Evolutionary conservation across 2,329 filamentous ascomycete genomes (phyloP), one percentile per base, ranked within the genome.

Genomic region (Zymoseptoria ardabiliae): DNA sequence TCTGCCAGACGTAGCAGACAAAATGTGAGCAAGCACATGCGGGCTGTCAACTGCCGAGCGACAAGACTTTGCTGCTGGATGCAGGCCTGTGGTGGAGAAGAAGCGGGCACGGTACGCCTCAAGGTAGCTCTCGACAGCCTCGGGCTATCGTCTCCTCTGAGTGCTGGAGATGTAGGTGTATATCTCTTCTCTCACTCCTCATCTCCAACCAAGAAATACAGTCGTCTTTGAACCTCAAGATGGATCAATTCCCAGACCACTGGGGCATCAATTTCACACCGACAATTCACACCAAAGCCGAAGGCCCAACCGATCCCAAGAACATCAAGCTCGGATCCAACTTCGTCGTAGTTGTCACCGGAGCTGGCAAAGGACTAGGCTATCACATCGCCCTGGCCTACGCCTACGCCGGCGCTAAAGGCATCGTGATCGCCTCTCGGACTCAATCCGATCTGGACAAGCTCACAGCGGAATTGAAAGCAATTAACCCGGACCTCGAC

Each of bases 321-420:
- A 63, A 61, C n/a, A 56, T 59, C 61, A 56, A 59, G 19, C 50
- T 64, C 5, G 55, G 35, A 6, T 21, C 61, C 21, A 57, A 58
- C 55, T 64, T 63, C 25, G 58, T 61, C n/a, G 61, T 64, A 5
- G 53, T 60, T 19, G 56, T 64, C 11, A 63, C 61, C 4, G 63
- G 63, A 48, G 61, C 63, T 2, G 63, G 60, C 11, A 64, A 64
- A 21, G 63, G 61, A n/a, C 25, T 64, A 2, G 63, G 63, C 9
- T 60, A 61, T 6, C 45, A 63, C 48, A 64, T 63, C 30, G 63
- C 63, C 4, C 41, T 57, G 13, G 49, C 58, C 1, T 64, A 63
- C 41, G 61, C 63, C 20, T 45, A 57, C 20, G 63, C 63, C 11
- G 59, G 55, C n/a, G 63, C 63, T 4, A 61, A 54, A 45, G 59